Evolutionary conservation across 129 eudicot species (phyloP).

Genomic region (Lactuca sativa): DNA sequence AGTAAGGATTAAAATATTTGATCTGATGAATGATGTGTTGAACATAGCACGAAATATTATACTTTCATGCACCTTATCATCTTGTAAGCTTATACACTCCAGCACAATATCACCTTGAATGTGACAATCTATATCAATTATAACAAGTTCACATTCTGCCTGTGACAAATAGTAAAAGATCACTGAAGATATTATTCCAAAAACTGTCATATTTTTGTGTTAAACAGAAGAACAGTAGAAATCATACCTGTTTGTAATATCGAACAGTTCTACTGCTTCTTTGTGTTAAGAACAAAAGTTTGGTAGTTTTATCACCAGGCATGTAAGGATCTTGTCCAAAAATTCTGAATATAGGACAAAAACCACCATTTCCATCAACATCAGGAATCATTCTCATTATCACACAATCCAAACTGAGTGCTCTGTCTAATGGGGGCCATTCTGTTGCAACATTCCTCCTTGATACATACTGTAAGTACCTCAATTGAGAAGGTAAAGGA

Average conservation of each 20-base stretch:
- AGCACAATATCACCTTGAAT: slow-evolving; percentile 88
- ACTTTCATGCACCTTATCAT: slow-evolving; percentile 54
- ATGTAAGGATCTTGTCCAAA: slow-evolving; percentile 79
- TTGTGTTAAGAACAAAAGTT: slow-evolving; percentile 62
- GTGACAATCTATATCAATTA: slow-evolving; percentile 74
- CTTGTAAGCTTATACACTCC: slow-evolving; percentile 67
- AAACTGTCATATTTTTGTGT: background rate
- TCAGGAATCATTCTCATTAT: slow-evolving; percentile 66
- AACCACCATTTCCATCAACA: slow-evolving; percentile 80
- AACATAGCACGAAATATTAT: slow-evolving; percentile 85
- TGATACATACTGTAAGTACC: slow-evolving; percentile 81
- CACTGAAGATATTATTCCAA: slow-evolving; percentile 2
- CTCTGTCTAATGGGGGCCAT: slow-evolving; percentile 79
- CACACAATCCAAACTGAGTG: slow-evolving; percentile 70
- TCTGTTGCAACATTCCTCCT: slow-evolving; percentile 71
- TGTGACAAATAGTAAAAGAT: slow-evolving; percentile 38
- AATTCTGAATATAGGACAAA: slow-evolving; percentile 73
- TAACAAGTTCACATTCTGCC: slow-evolving; percentile 75
- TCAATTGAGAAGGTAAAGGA: slow-evolving; percentile 83
- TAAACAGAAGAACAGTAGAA: slow-evolving; percentile 10
- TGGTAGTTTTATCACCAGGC: slow-evolving; percentile 64
- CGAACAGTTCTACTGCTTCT: slow-evolving; percentile 52
- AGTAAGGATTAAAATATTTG: slow-evolving; percentile 73
- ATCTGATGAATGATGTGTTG: slow-evolving; percentile 82
- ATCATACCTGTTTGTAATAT: slow-evolving; percentile 64